Evolutionary conservation across 2,329 filamentous ascomycete genomes (phyloP).

Genomic region (Dactylellina drechsleri): DNA sequence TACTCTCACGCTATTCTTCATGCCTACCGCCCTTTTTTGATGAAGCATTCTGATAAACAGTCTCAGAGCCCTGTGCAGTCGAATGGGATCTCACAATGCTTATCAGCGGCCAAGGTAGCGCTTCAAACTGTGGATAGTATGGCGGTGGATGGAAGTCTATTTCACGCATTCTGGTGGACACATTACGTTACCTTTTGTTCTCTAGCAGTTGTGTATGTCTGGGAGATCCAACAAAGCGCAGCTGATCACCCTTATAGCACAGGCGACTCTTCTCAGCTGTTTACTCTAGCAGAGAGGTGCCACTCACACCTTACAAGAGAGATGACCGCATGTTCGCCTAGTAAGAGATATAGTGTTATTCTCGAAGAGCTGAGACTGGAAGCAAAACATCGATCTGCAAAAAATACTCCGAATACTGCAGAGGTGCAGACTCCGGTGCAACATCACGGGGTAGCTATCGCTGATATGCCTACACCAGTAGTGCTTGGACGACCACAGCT

Average conservation of each 20-base stretch:
- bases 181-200: slow-evolving; percentile 64
- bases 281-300: slow-evolving; percentile 64
- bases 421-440: slow-evolving; percentile 14
- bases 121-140: slow-evolving; percentile 61
- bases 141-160: slow-evolving; percentile 61
- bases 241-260: not conserved
- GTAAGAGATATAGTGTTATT: slow-evolving; percentile 65
- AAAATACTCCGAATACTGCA: slow-evolving; percentile 24
- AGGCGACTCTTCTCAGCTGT: slow-evolving; percentile 58
- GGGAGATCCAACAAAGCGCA: slow-evolving; percentile 62
- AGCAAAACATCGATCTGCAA: slow-evolving; percentile 57
- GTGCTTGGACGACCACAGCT: slow-evolving; percentile 1
- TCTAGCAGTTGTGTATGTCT: slow-evolving; percentile 63
- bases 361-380: slow-evolving; percentile 64
- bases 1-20: slow-evolving; percentile 69
- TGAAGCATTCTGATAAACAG: slow-evolving; percentile 60
- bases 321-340: slow-evolving; percentile 65
- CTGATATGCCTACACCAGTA: slow-evolving; percentile 4
- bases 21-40: slow-evolving; percentile 68
- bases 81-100: slow-evolving; percentile 63
- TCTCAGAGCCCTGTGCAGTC: slow-evolving; percentile 58
- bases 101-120: slow-evolving; percentile 63
- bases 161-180: slow-evolving; percentile 63
- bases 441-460: slow-evolving; percentile 4
- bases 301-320: slow-evolving; percentile 64